Evolutionary conservation across 2,329 filamentous ascomycete species (phyloP).

Genomic region (Endocalyx cinctus): DNA sequence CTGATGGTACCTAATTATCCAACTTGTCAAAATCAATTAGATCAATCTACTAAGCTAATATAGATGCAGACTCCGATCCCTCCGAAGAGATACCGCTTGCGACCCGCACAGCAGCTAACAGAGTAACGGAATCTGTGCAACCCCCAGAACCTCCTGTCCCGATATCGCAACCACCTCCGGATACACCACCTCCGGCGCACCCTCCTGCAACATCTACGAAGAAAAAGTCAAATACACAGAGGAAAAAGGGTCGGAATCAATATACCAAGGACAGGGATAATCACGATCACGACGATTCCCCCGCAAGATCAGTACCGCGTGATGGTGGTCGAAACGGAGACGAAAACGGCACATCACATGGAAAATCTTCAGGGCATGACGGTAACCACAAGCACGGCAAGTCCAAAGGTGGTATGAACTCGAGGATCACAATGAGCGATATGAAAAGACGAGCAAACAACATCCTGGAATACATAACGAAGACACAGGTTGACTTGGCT

Average conservation of each 20-base stretch:
- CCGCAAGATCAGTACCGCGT: conserved; percentile 47
- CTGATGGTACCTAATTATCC: conserved; percentile 59
- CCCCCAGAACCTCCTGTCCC: conserved; percentile 37
- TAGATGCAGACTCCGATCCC: conserved; percentile 61
- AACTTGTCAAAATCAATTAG: not conserved
- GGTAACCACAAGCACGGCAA: conserved; percentile 49
- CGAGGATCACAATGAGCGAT: conserved; percentile 78
- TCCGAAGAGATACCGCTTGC: conserved; percentile 62
- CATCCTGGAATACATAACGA: conserved; percentile 85
- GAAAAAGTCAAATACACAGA: conserved; percentile 55
- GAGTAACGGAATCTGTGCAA: conserved; percentile 26
- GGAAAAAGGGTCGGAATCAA: conserved; percentile 71
- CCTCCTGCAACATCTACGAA: conserved; percentile 48
- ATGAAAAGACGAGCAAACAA: conserved; percentile 79
- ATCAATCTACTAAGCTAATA: no score
- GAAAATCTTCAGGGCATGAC: conserved; percentile 29
- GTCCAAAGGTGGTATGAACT: conserved; percentile 50
- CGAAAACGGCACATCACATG: conserved; percentile 32
- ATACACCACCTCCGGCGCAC: conserved; percentile 39
- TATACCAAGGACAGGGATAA: conserved; percentile 72
- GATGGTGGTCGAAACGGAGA: conserved; percentile 45
- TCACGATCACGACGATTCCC: conserved; percentile 50
- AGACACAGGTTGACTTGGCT: conserved; percentile 83
- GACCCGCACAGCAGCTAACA: conserved; percentile 30
- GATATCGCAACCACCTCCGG: conserved; percentile 40